Evolutionary conservation across 345 rosid genomes (phyloP).

Genomic region (Euclidium syriacum): DNA sequence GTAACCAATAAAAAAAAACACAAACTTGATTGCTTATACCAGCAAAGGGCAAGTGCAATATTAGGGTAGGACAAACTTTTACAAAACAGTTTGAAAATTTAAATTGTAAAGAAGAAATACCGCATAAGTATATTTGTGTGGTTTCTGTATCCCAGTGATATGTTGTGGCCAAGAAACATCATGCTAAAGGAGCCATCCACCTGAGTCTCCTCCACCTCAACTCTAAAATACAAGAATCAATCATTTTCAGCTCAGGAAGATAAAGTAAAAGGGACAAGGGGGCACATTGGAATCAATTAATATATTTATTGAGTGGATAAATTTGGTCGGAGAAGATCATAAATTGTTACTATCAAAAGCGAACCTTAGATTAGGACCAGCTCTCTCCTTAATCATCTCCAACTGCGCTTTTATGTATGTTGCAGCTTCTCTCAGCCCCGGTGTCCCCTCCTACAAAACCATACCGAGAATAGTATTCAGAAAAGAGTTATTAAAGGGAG

Average conservation of each 20-base stretch:
- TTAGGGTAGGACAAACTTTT: constrained; percentile 8
- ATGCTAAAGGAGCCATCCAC: constrained; percentile 88
- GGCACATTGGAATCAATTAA: neutral
- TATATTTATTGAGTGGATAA: neutral
- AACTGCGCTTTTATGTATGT: constrained; percentile 62
- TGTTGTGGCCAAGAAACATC: constrained; percentile 80
- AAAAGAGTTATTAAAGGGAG: neutral
- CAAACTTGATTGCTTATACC: neutral
- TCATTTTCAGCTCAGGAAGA: neutral
- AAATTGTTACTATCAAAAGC: neutral
- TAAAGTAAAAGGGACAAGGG: neutral
- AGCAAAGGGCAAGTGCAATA: neutral
- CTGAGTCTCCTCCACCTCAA: constrained; percentile 77
- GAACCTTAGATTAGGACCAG: constrained; percentile 72
- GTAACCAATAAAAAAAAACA: neutral
- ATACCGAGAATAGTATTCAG: neutral
- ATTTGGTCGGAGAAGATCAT: neutral
- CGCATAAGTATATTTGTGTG: constrained; percentile 83
- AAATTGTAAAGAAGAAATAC: constrained; percentile 31
- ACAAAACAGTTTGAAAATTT: neutral
- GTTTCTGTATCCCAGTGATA: constrained; percentile 84
- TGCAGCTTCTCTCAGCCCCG: constrained; percentile 83
- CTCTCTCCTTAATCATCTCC: constrained; percentile 64
- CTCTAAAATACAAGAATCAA: constrained; percentile 34
- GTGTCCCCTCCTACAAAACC: constrained; percentile 74